Conservation (phyloP, 345 rosid genomes). For the Erodium maritimum region DNA sequence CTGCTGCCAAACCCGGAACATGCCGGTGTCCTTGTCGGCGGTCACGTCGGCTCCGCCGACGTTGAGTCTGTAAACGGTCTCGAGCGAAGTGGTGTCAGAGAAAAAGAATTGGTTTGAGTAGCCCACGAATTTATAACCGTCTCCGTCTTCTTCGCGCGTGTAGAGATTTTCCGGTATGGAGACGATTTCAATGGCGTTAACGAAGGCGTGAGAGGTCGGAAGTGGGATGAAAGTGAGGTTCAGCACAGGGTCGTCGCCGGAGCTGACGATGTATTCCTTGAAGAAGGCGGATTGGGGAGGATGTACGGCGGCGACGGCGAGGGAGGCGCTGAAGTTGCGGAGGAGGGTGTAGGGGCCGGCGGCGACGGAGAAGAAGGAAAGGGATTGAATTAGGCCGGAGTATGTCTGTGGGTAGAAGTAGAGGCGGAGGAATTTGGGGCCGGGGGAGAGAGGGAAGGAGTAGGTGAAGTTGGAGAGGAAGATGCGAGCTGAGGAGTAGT, state of each 20-base stretch:
- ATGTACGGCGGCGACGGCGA: neutral
- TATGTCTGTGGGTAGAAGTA: constrained; percentile 14
- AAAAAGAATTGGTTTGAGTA: neutral
- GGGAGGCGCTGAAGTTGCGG: constrained; percentile 18
- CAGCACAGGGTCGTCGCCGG: constrained; percentile 5
- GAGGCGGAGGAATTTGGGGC: constrained; percentile 26
- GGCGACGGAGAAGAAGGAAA: constrained; percentile 16
- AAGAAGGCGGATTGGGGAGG: neutral
- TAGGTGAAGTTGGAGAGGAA: constrained; percentile 17
- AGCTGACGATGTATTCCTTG: constrained; percentile 18
- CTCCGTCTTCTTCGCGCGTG: neutral
- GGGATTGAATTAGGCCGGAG: neutral
- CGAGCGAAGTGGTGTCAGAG: constrained; percentile 6
- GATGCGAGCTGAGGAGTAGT: constrained; percentile 17
- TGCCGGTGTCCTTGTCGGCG: constrained; percentile 16
- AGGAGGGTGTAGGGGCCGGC: constrained; percentile 15
- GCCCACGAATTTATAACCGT: rapidly evolving
- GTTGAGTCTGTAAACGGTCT: constrained; percentile 27
- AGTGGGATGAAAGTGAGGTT: constrained; percentile 17
- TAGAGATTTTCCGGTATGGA: constrained; percentile 27
- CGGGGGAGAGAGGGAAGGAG: constrained; percentile 18
- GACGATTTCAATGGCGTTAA: constrained; percentile 32
- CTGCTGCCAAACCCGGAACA: constrained; percentile 23
- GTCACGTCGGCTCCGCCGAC: constrained; percentile 16
- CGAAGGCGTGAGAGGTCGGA: constrained; percentile 18